Conservation (phyloP, 2,329 filamentous ascomycete species). For the Microdochium trichocladiopsis region DNA sequence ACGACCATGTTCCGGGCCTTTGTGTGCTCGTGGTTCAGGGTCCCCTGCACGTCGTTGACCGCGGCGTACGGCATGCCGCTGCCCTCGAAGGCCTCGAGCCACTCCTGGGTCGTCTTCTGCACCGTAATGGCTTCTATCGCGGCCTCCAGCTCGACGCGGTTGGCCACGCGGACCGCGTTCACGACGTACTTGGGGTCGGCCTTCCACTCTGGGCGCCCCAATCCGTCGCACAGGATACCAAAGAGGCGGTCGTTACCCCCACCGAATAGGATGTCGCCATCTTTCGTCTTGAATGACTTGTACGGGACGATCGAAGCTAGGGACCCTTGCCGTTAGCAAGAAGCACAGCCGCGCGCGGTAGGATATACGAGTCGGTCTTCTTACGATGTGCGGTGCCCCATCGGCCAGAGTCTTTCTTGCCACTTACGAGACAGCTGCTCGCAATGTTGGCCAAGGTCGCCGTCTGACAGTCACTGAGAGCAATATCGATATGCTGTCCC, state of each 20-base stretch:
- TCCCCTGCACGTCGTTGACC: conserved; percentile 84
- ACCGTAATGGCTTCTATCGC: conserved; percentile 71
- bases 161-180: conserved; percentile 57
- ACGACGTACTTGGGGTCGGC: conserved; percentile 50
- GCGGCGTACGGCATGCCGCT: conserved; percentile 90
- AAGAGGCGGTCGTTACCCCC: conserved; percentile 69
- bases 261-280: conserved; percentile 64
- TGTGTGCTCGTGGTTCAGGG: conserved; percentile 80
- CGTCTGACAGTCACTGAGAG: conserved; percentile 89
- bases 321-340: too few species aligned
- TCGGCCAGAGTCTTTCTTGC: conserved; percentile 76
- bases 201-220: conserved; percentile 54
- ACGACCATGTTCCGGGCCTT: conserved; percentile 82
- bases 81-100: conserved; percentile 82
- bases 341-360: too few species aligned
- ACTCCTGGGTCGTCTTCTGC: conserved; percentile 77
- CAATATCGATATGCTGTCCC: conserved; percentile 89
- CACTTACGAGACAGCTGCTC: conserved; percentile 83
- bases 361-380: too few species aligned
- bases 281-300: conserved; percentile 69
- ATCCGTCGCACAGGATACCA: conserved; percentile 52
- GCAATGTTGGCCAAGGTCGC: conserved; percentile 94
- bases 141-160: conserved; percentile 70
- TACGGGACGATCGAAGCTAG: conserved; percentile 95
- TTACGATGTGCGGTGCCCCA: conserved; percentile 96